Evolutionary conservation across 1,284 basidiomycete species (phyloP).

Genomic region (Earliella scabrosa): DNA sequence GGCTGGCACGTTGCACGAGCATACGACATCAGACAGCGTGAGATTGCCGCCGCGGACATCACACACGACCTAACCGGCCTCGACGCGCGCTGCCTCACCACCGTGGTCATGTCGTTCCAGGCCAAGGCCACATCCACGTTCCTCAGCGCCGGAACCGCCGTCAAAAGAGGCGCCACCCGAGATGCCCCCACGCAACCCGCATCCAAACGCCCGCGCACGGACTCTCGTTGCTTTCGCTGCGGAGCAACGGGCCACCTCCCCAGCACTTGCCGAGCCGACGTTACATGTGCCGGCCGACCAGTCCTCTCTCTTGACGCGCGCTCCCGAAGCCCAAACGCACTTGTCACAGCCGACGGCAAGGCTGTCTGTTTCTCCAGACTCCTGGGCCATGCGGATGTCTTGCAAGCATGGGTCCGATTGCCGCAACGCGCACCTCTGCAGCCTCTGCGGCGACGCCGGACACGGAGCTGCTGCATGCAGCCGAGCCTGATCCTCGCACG

Average conservation of each 20-base stretch:
- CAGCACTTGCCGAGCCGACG: constrained; percentile 21
- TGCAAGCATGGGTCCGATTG: constrained; percentile 26
- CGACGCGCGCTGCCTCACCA: background rate
- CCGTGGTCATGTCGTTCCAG: no score
- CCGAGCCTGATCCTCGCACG: constrained; percentile 29
- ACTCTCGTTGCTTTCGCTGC: constrained; percentile 35
- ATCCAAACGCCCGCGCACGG: background rate
- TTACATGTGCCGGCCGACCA: constrained; percentile 26
- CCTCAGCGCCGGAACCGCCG: no score
- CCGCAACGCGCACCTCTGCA: constrained; percentile 32
- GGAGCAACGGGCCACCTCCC: constrained; percentile 31
- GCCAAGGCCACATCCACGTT: no score
- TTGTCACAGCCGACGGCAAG: constrained; percentile 17
- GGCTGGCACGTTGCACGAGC: background rate
- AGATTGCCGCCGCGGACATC: background rate
- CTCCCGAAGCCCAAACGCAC: constrained; percentile 11
- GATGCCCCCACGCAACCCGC: no score
- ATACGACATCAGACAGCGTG: background rate
- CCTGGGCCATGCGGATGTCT: constrained; percentile 12
- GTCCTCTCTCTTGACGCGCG: constrained; percentile 11
- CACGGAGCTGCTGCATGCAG: constrained; percentile 33
- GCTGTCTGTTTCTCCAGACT: constrained; percentile 31
- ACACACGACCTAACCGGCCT: background rate
- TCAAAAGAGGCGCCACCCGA: no score
- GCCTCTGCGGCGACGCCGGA: constrained; percentile 25